phyloP scores from a whole-genome alignment of 148 eudicot genomes.

The Nepenthes mirabilis region DNA sequence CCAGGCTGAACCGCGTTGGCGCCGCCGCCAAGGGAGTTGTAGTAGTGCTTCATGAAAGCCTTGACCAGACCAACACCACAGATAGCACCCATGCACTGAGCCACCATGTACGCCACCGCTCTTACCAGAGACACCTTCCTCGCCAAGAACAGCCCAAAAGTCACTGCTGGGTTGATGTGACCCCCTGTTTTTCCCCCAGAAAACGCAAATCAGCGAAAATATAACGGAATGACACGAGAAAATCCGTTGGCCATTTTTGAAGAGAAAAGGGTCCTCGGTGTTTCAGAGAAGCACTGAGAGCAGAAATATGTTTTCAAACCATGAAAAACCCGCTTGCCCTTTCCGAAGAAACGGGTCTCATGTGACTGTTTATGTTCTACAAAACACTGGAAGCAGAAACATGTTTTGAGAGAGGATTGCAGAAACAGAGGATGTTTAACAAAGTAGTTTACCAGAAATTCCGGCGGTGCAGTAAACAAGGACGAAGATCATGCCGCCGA shows the following conservation, averaged over 20 bases:
- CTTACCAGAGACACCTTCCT: constrained; percentile 66
- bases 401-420: not conserved
- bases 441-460: constrained; percentile 47
- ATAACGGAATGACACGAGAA: not conserved
- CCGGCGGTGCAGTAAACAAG: constrained; percentile 98
- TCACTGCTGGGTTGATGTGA: constrained; percentile 92
- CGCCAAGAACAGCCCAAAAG: constrained; percentile 70
- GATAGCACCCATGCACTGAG: constrained; percentile 73
- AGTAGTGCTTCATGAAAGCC: constrained; percentile 60
- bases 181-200: constrained; percentile 36
- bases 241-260: not conserved
- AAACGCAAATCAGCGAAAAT: not conserved
- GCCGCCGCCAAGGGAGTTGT: constrained; percentile 53
- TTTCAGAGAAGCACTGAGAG: not conserved
- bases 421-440: too few species aligned
- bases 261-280: not conserved
- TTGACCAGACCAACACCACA: constrained; percentile 82
- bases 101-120: constrained; percentile 58
- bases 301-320: not conserved
- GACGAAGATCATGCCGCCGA: constrained; percentile 89
- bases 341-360: not conserved
- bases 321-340: constrained; percentile 4
- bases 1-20: constrained; percentile 46
- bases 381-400: not conserved
- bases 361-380: not conserved